Percentiles rank a stretch among this genome's conserved stretches.
Evolutionary conservation across 345 rosid species (phyloP).

Genomic region (Corchorus capsularis): DNA sequence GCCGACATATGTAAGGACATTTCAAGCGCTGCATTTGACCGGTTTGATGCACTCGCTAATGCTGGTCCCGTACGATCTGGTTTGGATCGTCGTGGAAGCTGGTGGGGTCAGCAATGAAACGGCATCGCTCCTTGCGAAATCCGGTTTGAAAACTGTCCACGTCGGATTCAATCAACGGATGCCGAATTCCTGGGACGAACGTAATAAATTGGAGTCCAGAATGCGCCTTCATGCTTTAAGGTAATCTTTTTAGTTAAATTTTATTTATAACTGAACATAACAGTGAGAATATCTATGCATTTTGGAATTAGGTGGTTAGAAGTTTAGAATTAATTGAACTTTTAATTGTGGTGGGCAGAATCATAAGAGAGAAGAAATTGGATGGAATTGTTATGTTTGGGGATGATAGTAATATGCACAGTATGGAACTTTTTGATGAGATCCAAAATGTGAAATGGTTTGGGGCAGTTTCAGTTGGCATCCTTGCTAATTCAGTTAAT

Average conservation of each 20-base stretch:
- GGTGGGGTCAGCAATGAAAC: constrained; percentile 87
- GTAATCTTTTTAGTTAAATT: constrained; percentile 26
- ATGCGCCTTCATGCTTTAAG: constrained; percentile 90
- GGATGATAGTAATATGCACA: constrained; percentile 97
- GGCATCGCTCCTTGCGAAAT: constrained; percentile 56
- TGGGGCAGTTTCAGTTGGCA: constrained; percentile 85
- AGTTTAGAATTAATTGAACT: constrained; percentile 20
- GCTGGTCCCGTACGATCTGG: constrained; percentile 83
- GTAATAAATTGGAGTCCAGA: constrained; percentile 66
- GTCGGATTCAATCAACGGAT: constrained; percentile 63
- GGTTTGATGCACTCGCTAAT: constrained; percentile 93
- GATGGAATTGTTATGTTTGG: constrained; percentile 94
- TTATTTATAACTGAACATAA: neutral
- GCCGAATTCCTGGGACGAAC: constrained; percentile 79
- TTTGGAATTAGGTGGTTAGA: constrained; percentile 18
- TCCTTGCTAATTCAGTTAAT: constrained; percentile 61
- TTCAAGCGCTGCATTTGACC: constrained; percentile 85
- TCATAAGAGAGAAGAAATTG: constrained; percentile 80
- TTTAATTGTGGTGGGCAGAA: constrained; percentile 50
- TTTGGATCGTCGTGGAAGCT: constrained; percentile 97
- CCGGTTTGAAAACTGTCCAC: constrained; percentile 66
- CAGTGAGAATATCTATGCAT: neutral
- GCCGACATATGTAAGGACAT: constrained; percentile 93
- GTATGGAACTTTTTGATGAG: constrained; percentile 94
- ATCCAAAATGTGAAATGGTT: constrained; percentile 93